These are phyloP conservation scores for Russula ochroleuca DNA, from an alignment of 768 basidiomycete species.

Conservation along the genomic window DNA sequence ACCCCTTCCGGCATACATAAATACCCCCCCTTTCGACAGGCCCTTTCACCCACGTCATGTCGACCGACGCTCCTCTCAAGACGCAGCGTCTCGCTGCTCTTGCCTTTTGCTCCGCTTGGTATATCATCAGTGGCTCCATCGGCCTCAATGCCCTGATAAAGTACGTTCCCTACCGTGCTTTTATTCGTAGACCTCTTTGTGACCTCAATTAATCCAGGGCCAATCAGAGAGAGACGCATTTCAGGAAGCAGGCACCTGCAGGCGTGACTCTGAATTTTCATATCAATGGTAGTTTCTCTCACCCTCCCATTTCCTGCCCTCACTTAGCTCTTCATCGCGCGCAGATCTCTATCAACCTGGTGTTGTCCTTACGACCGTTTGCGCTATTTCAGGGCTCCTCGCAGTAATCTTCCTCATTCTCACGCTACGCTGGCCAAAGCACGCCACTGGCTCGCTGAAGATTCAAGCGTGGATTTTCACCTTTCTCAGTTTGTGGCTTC, in stretches of 20 bases:
- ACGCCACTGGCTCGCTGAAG: conserved; percentile 16
- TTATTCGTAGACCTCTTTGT: neutral
- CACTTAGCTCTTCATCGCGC: conserved; percentile 22
- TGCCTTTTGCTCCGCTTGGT: conserved; percentile 33
- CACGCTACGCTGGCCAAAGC: conserved; percentile 29
- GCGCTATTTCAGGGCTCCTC: conserved; percentile 34
- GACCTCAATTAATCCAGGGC: neutral
- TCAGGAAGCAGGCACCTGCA: conserved; percentile 13
- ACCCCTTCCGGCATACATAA: neutral
- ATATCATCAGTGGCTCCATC: conserved; percentile 32
- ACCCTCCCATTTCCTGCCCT: conserved; percentile 18
- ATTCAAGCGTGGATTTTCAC: conserved; percentile 39
- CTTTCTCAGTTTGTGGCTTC: conserved; percentile 45
- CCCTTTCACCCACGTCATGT: conserved; percentile 7
- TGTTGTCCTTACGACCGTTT: conserved; percentile 26
- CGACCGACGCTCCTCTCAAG: conserved; percentile 13
- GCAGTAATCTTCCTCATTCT: conserved; percentile 34
- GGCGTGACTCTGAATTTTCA: conserved; percentile 22
- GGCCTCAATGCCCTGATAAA: conserved; percentile 37
- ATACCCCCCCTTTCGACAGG: neutral
- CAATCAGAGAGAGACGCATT: conserved; percentile 17
- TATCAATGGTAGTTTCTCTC: conserved; percentile 24
- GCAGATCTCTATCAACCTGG: conserved; percentile 29
- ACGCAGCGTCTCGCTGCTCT: conserved; percentile 32
- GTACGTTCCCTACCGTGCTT: conserved; percentile 17